Evolutionary conservation across 164 flowering plant species (phyloP).

Genomic region (Piper betle): DNA sequence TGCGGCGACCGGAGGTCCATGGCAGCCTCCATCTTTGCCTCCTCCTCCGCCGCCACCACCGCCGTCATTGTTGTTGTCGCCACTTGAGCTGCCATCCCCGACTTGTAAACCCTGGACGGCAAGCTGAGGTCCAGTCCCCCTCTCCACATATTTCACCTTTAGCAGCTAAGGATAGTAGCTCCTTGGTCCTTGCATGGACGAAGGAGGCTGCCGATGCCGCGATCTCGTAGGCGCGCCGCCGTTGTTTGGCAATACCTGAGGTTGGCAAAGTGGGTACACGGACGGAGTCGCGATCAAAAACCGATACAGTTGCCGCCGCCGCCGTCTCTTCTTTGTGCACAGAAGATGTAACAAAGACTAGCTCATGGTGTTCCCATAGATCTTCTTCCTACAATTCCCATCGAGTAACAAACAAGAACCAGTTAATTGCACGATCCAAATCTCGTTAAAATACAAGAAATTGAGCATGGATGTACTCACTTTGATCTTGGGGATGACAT

Average conservation of each 20-base stretch:
- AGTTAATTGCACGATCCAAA: too few species aligned
- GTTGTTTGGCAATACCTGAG: constrained; percentile 1
- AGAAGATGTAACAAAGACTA: constrained; percentile 72
- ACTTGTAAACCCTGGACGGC: constrained; percentile 14
- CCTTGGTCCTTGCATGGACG: constrained; percentile 44
- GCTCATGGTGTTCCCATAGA: constrained; percentile 32
- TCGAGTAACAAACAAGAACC: too few species aligned
- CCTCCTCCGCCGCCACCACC: constrained; percentile 79
- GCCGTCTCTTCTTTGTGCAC: constrained; percentile 72
- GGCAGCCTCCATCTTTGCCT: constrained; percentile 58
- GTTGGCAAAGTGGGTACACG: constrained; percentile 1
- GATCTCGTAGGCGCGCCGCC: constrained; percentile 44
- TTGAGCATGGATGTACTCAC: constrained; percentile 11
- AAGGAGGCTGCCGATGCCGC: constrained; percentile 85
- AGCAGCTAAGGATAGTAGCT: constrained; percentile 17
- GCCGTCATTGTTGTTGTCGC: constrained; percentile 88
- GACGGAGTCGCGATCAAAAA: constrained; percentile 13
- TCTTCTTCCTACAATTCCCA: constrained; percentile 66
- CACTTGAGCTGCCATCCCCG: constrained; percentile 61
- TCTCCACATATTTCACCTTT: constrained; percentile 13
- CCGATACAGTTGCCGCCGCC: constrained; percentile 19
- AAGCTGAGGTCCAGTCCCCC: not conserved
- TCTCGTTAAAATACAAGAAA: too few species aligned
- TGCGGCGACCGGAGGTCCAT: constrained; percentile 69
- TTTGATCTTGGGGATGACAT: constrained; percentile 28